phyloP scores from a whole-genome alignment of 768 basidiomycete species.

The Lentinus brumalis region DNA sequence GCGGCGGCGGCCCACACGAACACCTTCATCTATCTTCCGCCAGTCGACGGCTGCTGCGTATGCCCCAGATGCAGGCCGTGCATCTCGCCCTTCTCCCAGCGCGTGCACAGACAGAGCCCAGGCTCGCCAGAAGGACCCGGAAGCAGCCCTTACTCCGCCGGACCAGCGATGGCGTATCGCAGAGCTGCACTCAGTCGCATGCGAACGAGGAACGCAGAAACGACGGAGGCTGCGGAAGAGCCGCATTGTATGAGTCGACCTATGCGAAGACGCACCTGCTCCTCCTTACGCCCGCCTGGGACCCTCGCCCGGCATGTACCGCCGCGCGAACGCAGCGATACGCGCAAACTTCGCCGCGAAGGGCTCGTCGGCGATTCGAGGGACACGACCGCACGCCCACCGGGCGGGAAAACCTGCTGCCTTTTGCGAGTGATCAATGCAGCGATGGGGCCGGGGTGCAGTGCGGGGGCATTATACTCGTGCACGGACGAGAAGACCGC shows the following conservation, averaged over 20 bases:
- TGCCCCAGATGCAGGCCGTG: neutral
- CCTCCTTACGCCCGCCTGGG: no score
- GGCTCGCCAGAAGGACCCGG: neutral
- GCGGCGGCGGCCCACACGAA: constrained; percentile 6
- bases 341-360: neutral
- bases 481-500: no score
- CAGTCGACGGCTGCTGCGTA: neutral
- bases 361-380: neutral
- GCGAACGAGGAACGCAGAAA: no score
- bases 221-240: no score
- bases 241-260: no score
- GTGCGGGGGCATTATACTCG: no score
- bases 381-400: neutral
- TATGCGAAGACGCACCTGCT: no score
- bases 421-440: neutral
- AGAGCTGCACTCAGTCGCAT: no score
- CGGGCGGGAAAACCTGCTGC: no score
- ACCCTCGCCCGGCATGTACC: neutral
- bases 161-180: neutral
- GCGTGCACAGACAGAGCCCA: neutral
- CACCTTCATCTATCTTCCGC: neutral
- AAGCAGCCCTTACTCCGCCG: neutral
- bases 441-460: neutral
- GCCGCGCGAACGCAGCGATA: neutral
- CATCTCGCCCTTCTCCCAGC: neutral